Evolutionary conservation across 2,329 filamentous ascomycete genomes (phyloP).

Genomic region (Aspergillus sojae): DNA sequence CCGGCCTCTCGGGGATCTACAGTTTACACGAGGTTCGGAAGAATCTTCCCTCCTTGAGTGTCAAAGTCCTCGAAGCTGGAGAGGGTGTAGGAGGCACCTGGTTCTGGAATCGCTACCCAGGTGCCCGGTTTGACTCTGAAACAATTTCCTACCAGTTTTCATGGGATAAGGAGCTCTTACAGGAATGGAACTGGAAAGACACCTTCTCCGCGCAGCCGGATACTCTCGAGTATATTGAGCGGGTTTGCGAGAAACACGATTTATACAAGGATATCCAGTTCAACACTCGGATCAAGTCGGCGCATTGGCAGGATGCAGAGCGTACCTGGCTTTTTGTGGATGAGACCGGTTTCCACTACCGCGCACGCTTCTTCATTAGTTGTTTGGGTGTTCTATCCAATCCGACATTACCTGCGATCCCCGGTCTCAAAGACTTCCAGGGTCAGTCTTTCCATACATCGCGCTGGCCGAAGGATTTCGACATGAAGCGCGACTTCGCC

Average conservation of each 20-base stretch:
- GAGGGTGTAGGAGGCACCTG: constrained; percentile 48
- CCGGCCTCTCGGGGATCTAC: constrained; percentile 35
- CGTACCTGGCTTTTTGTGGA: constrained; percentile 35
- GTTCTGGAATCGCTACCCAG: constrained; percentile 52
- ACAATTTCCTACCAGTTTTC: constrained; percentile 46
- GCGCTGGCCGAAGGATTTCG: constrained; percentile 41
- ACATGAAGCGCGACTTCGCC: constrained; percentile 27
- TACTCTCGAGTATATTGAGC: constrained; percentile 36
- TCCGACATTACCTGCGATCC: constrained; percentile 41
- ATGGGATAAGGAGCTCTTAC: constrained; percentile 24
- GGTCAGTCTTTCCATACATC: constrained; percentile 45
- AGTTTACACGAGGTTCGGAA: constrained; percentile 46
- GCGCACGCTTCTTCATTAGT: constrained; percentile 38
- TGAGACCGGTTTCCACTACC: constrained; percentile 25
- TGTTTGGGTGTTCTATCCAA: constrained; percentile 44
- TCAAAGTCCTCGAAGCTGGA: constrained; percentile 20
- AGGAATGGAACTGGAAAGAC: constrained; percentile 39
- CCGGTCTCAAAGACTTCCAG: constrained; percentile 41
- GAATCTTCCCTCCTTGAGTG: constrained; percentile 28
- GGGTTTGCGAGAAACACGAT: constrained; percentile 35
- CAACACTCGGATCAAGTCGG: constrained; percentile 39
- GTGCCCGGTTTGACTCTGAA: constrained; percentile 52
- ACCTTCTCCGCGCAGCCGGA: constrained; percentile 40
- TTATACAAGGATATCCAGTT: constrained; percentile 45
- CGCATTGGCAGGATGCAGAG: constrained; percentile 34